Evolutionary conservation across 2,329 filamentous ascomycete genomes (phyloP), one percentile per base, ranked within the genome.

Genomic region (Xylariaceae sp.): DNA sequence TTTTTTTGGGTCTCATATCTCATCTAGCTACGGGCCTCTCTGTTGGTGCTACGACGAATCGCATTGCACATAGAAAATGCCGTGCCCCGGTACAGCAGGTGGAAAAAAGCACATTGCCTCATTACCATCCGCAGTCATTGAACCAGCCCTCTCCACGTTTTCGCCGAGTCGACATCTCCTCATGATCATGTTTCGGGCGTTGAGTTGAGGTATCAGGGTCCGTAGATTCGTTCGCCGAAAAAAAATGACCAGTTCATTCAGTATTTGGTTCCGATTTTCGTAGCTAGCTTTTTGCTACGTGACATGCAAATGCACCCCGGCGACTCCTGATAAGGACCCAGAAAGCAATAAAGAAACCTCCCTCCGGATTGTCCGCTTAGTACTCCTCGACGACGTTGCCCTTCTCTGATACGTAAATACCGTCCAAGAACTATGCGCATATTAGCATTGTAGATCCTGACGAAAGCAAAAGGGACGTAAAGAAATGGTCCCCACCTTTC

Each of bases 401-500:
- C 83, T 90, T 89, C 89, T 99, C 94, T 74, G 92, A 97, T 72
- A 99, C 94, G 84, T 99, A 99, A 77, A 99, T 84, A 87, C 94
- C 94, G 82, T 99, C 95, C 84, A 99, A 87, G 89, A 99, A 99
- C 90, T 95, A 69, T 59, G 18, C 31, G 7, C 7, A 4, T 5
- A 28, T 28, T 28, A 28, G 22, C 7, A 28, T 28, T 28, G 22
- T 5, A 28, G 22, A 28, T 28, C 22, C 22, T 28, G 22, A 28
- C 22, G 22, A 28, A 7, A 7, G 22, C 22, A 28, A 28, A 28
- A 28, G 22, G 4, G 22, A 7, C 22, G 7, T 28, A 4, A 28
- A 28, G 7, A 28, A 28, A 45, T n/a, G 2, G 10, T 51, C 66
- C 78, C 65, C 72, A 91, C 88, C 89, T 97, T 97, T 82, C 95